A percentile compares a stretch with the other conserved stretches of the same genome.
These are phyloP conservation scores for Colletotrichum shisoi DNA, from an alignment of 2,329 filamentous ascomycete genomes.

Conservation along the genomic window DNA sequence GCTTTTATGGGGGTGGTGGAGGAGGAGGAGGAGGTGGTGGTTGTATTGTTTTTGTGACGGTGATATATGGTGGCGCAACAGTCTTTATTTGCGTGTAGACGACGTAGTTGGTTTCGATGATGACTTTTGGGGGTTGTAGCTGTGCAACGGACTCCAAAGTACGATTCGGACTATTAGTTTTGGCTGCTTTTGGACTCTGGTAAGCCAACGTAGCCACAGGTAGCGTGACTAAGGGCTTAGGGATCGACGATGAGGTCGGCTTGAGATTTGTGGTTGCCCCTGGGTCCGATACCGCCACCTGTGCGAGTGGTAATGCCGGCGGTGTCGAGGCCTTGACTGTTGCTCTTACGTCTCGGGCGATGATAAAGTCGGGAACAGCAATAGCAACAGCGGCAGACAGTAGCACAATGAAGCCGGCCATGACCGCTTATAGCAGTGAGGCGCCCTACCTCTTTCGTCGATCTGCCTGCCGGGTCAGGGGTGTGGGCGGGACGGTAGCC, in stretches of 20 bases:
- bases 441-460: background rate
- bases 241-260: background rate
- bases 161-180: background rate
- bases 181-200: background rate
- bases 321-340: background rate
- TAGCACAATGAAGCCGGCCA: conserved; percentile 15
- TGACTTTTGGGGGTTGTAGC: conserved; percentile 18
- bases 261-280: background rate
- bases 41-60: conserved; percentile 23
- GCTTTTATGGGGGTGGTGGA: background rate
- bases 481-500: background rate
- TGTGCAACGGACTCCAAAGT: background rate
- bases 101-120: conserved; percentile 30
- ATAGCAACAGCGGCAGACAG: conserved; percentile 13
- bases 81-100: conserved; percentile 15
- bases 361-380: conserved; percentile 4
- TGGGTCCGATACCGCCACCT: background rate
- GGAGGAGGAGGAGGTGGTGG: background rate
- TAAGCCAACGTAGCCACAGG: background rate
- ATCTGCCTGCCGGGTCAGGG: conserved; percentile 11
- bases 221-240: background rate
- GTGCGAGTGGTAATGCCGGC: conserved; percentile 10
- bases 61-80: conserved; percentile 7
- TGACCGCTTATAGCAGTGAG: conserved; percentile 7
- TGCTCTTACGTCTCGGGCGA: background rate